phyloP scores from a whole-genome alignment of 257 asterid genomes.

The Mentha longifolia region DNA sequence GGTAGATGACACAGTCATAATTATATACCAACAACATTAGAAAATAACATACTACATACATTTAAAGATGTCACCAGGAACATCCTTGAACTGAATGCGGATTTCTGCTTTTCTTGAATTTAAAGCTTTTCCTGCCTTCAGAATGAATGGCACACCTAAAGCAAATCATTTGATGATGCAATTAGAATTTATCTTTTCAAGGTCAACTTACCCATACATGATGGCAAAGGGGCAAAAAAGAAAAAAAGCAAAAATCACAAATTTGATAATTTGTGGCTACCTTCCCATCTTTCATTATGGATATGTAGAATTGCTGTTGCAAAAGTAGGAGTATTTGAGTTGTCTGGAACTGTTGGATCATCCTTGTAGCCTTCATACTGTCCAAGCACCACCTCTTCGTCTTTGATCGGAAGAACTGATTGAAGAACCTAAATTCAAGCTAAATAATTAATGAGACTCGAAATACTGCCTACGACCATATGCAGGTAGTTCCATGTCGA shows the following conservation, averaged over 20 bases:
- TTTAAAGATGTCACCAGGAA: slow-evolving; percentile 92
- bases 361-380: slow-evolving; percentile 94
- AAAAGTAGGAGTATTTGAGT: slow-evolving; percentile 91
- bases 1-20: not conserved
- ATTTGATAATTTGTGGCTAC: slow-evolving; percentile 41
- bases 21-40: slow-evolving; percentile 26
- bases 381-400: slow-evolving; percentile 95
- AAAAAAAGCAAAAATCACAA: no score
- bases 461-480: slow-evolving; percentile 15
- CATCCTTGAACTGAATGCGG: slow-evolving; percentile 95
- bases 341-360: slow-evolving; percentile 91
- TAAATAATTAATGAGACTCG: slow-evolving; percentile 27
- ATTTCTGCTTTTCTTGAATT: slow-evolving; percentile 95
- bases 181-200: not conserved
- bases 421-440: slow-evolving; percentile 78
- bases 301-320: slow-evolving; percentile 71
- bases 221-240: not conserved
- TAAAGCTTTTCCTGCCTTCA: slow-evolving; percentile 98
- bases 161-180: slow-evolving; percentile 32
- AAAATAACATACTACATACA: slow-evolving; percentile 46
- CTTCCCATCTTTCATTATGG: slow-evolving; percentile 98
- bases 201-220: slow-evolving; percentile 3
- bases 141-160: slow-evolving; percentile 94
- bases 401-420: slow-evolving; percentile 80
- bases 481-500: not conserved